Evolutionary conservation across 345 rosid genomes (phyloP).

Genomic region (Bruguiera parviflora): DNA sequence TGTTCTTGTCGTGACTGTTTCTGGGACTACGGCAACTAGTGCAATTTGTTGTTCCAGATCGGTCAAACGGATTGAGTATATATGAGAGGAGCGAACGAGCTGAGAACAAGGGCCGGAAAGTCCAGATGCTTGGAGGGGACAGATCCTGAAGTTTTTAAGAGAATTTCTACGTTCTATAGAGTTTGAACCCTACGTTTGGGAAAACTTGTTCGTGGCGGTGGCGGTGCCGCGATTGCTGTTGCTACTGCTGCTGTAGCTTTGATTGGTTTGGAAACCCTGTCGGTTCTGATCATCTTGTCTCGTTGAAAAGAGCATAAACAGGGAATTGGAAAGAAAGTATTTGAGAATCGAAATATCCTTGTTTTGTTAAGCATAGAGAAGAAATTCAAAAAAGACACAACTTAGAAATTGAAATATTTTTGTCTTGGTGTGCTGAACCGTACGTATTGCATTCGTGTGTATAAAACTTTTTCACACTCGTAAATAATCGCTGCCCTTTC

Average conservation of each 20-base stretch:
- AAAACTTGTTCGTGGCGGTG: constrained; percentile 20
- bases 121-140: constrained; percentile 86
- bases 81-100: constrained; percentile 88
- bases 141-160: constrained; percentile 29
- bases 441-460: no score
- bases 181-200: constrained; percentile 88
- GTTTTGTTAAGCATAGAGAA: no score
- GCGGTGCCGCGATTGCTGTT: constrained; percentile 32
- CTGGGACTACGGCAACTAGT: constrained; percentile 14
- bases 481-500: no score
- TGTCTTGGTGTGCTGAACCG: no score
- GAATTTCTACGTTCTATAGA: constrained; percentile 70
- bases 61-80: constrained; percentile 83
- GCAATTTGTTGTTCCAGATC: constrained; percentile 46
- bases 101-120: constrained; percentile 70
- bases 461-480: no score
- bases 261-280: no score
- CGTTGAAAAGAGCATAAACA: no score
- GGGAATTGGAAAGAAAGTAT: no score
- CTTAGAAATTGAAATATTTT: no score
- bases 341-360: no score
- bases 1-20: constrained; percentile 1
- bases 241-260: constrained; percentile 19
- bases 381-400: no score
- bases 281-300: no score